These are phyloP conservation scores for Nigrograna mackinnonii DNA, from an alignment of 2,329 filamentous ascomycete genomes.

Conservation along the genomic window DNA sequence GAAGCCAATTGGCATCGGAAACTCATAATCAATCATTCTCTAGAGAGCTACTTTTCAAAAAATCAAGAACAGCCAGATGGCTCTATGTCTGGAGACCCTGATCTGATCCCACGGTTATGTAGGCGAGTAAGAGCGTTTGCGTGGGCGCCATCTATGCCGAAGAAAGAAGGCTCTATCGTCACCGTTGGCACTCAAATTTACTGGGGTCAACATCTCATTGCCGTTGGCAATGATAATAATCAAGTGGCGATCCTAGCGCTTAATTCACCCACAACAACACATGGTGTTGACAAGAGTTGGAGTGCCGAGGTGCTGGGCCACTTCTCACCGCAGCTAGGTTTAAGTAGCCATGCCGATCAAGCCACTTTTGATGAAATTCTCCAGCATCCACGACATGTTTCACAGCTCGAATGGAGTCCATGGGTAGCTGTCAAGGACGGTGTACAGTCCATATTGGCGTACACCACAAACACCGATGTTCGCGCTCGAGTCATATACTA, in stretches of 20 bases:
- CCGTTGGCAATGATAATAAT: conserved; percentile 46
- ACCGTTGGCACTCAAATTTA: conserved; percentile 27
- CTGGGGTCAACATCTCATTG: conserved; percentile 37
- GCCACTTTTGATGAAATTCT: conserved; percentile 32
- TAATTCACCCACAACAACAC: conserved; percentile 40
- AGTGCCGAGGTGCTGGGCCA: conserved; percentile 27
- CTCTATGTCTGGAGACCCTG: conserved; percentile 23
- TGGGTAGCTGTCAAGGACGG: conserved; percentile 27
- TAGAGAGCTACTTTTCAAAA: conserved; percentile 46
- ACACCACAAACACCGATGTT: conserved; percentile 38
- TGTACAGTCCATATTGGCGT: conserved; percentile 36
- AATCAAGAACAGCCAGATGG: too few species aligned
- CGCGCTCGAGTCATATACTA: conserved; percentile 25
- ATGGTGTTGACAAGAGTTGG: conserved; percentile 28
- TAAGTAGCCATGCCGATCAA: conserved; percentile 7
- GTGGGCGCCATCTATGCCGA: conserved; percentile 39
- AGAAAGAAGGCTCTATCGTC: conserved; percentile 4
- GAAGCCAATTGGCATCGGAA: conserved; percentile 55
- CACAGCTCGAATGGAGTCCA: conserved; percentile 45
- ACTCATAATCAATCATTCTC: conserved; percentile 55
- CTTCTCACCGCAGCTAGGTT: conserved; percentile 18
- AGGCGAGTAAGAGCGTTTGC: conserved; percentile 46
- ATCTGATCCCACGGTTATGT: conserved; percentile 38
- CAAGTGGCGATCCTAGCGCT: conserved; percentile 42
- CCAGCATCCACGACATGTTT: conserved; percentile 34